Base-by-base conservation (phyloP, 768 basidiomycete species). In the Podaxis mareebaensis region DNA sequence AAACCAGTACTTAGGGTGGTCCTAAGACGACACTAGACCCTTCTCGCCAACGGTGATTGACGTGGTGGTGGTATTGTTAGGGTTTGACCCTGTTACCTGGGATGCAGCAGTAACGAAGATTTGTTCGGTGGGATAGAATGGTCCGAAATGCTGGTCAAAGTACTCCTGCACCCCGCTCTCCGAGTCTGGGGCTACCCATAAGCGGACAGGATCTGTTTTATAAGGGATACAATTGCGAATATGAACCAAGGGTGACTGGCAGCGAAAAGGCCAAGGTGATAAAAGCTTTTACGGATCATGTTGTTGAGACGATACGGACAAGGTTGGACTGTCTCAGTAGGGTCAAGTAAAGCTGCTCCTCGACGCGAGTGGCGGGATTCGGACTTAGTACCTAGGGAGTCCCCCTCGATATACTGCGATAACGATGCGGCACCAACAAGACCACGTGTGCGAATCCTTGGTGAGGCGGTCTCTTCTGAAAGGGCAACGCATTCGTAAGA, bases 101-200 rank as follows among this genome's bases (percentile, higher is more conserved):
- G 71, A 69, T 1, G 77, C 66, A 8, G 85, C 80, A 20, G 93
- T 95, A 65, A 98, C 78, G 73, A 97, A 98, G 15, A 99, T 86
- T 72, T 99, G 97, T 71, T 99, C 87, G 0, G 94, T 83, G 20
- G 95, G 89, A 76, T 97, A 99, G 78, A 99, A 99, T 3, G 97
- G 97, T 3, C 96, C 96, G 68, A 99, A 99, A 68, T 93, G 85
- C 66, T 90, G 79, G 76, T 99, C 97, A 70, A 99, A 99, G 69
- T 85, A 93, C 49, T 94, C 26, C 60, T 96, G 91, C 6, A 85
- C 67, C 64, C 88, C 93, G 76, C 92, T 92, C 73, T 95, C 92
- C 26, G 93, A 95, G 40, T 87, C 82, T 0, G 93, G 92, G 0
- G 94, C 82, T n/a, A 99, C 97, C 97, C 97, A 99, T 24, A 99